These are phyloP conservation scores for Saccharomyces hybrid DNA, from an alignment of 1,139 yeast genomes.

Conservation along the genomic window DNA sequence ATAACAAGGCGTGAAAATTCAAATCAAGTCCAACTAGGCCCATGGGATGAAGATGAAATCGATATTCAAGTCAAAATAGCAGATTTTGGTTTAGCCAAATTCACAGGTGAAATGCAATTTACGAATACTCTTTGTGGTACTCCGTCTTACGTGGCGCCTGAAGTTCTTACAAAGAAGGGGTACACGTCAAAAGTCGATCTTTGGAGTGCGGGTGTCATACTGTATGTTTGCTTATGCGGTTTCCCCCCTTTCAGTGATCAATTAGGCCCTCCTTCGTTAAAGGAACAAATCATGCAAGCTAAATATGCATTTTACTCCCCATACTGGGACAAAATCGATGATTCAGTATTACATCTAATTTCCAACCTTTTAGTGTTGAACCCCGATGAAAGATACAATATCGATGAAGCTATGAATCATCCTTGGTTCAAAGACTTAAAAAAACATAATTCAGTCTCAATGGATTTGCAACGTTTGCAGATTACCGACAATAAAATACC, in stretches of 20 bases:
- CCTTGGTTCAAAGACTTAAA: conserved; percentile 43
- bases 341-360: conserved; percentile 56
- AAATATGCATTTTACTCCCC: conserved; percentile 71
- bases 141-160: conserved; percentile 81
- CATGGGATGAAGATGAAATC: conserved; percentile 63
- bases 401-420: conserved; percentile 46
- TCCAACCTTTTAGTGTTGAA: conserved; percentile 53
- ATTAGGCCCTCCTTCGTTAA: conserved; percentile 69
- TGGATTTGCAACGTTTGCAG: conserved; percentile 19
- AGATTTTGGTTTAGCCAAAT: conserved; percentile 73
- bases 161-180: conserved; percentile 49
- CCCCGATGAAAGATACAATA: conserved; percentile 45
- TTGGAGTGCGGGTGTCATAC: conserved; percentile 73
- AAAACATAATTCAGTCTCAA: conserved; percentile 9
- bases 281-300: conserved; percentile 61
- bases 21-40: conserved; percentile 45
- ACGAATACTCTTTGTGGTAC: conserved; percentile 78
- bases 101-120: conserved; percentile 66
- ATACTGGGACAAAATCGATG: conserved; percentile 67
- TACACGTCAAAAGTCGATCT: conserved; percentile 67
- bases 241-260: conserved; percentile 83
- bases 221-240: conserved; percentile 73
- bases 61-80: conserved; percentile 67
- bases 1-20: conserved; percentile 40
- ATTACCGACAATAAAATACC: conserved; percentile 21